Evolutionary conservation across 108 stramenopile species (phyloP), one percentile per base, ranked within the genome.

Genomic region (Tribonema minus): DNA sequence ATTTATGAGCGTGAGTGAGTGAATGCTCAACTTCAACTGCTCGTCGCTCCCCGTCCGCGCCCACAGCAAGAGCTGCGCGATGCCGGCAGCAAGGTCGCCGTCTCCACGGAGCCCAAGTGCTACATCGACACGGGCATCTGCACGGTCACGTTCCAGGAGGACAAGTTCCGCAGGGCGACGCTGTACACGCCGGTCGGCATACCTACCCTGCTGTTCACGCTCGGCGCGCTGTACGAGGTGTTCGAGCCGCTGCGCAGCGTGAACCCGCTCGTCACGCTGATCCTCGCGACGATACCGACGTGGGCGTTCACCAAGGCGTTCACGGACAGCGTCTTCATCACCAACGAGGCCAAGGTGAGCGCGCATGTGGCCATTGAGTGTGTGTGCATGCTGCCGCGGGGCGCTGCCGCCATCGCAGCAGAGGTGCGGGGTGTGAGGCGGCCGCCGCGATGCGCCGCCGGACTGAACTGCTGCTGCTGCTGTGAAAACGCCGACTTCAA

Each of bases 51-150:
- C n/a, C n/a, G n/a, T n/a, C n/a, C n/a, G n/a, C n/a, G n/a, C n/a
- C n/a, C n/a, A n/a, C n/a, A n/a, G n/a, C n/a, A n/a, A n/a, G n/a
- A n/a, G n/a, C n/a, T n/a, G n/a, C n/a, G n/a, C n/a, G n/a, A n/a
- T n/a, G 83, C 84, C 2, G 92, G 92, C 0, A 77, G 89, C 61
- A 94, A 87, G 39, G 93, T 69, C 95, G n/a, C n/a, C n/a, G n/a
- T n/a, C n/a, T n/a, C n/a, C n/a, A n/a, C n/a, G n/a, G n/a, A n/a
- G n/a, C n/a, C 95, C 5, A 93, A 92, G 87, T 94, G 93, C 82
- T 93, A 93, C 91, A 90, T 96, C 64, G 95, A 96, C 80, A 92
- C 94, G 60, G 95, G 95, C 9, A 91, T 96, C n/a, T 96, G 95
- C 87, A 93, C 82, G 37, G 62, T 36, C 59, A 92, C 90, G 3